Conservation (phyloP, 306 rosid species). For the Dryas octopetala region DNA sequence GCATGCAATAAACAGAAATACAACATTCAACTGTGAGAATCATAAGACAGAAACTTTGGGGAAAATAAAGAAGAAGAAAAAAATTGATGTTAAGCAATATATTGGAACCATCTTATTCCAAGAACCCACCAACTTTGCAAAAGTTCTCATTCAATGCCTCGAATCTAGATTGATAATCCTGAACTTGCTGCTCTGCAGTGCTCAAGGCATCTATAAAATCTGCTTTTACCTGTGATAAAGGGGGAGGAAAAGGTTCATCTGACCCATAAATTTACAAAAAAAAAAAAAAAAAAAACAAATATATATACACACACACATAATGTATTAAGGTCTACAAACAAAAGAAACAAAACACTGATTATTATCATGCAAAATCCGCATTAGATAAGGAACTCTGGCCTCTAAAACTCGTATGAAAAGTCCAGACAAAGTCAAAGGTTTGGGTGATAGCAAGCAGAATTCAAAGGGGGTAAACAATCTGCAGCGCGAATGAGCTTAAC, state of each 20-base stretch:
- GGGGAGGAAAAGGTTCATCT: not conserved
- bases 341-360: not conserved
- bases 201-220: slow-evolving; percentile 82
- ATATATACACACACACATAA: not conserved
- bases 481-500: not conserved
- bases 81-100: not conserved
- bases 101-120: not conserved
- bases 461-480: not conserved
- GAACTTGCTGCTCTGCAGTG: slow-evolving; percentile 73
- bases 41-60: not conserved
- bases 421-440: too few relatives aligned
- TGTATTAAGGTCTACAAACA: not conserved
- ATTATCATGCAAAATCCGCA: not conserved
- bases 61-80: not conserved
- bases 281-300: not conserved
- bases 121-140: slow-evolving; percentile 60
- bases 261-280: not conserved
- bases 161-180: slow-evolving; percentile 57
- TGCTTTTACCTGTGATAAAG: slow-evolving; percentile 58
- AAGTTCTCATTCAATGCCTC: slow-evolving; percentile 51
- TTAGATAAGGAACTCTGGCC: not conserved
- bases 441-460: too few relatives aligned
- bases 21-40: not conserved
- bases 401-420: too few relatives aligned
- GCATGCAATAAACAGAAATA: not conserved